Conservation (phyloP, 176 grass and related monocot genomes). For the Avena sativa region DNA sequence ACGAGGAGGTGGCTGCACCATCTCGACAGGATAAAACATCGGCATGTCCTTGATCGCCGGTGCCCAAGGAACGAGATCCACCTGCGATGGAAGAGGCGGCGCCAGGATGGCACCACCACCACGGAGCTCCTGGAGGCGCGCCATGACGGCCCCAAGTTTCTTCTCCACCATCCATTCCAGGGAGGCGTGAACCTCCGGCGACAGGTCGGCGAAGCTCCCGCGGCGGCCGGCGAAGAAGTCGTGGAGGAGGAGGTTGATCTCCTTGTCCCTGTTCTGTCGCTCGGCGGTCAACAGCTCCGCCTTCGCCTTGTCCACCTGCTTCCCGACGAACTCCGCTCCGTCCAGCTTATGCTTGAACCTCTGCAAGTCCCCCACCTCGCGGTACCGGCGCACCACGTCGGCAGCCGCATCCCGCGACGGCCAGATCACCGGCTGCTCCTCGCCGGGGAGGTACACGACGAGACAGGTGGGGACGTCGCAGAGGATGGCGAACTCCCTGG, state of each 20-base stretch:
- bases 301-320: neutral
- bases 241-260: slow-evolving; percentile 30
- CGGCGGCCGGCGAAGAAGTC: slow-evolving; percentile 8
- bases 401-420: neutral
- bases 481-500: neutral
- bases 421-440: slow-evolving; percentile 25
- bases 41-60: too few relatives aligned
- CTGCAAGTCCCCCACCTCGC: neutral
- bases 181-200: neutral
- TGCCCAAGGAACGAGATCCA: too few relatives aligned
- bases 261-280: neutral
- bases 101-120: too few relatives aligned
- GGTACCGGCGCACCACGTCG: neutral
- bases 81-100: too few relatives aligned
- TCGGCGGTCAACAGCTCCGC: slow-evolving; percentile 20
- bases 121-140: slow-evolving; percentile 16
- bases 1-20: too few relatives aligned
- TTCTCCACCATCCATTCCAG: neutral
- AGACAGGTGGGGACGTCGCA: slow-evolving; percentile 10
- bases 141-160: neutral
- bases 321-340: neutral
- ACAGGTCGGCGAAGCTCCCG: neutral
- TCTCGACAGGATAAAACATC: too few relatives aligned
- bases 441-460: slow-evolving; percentile 25
- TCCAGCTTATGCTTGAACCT: slow-evolving; percentile 36